A percentile compares a stretch with the other conserved stretches of the same genome.
Conservation (phyloP, 208 protist species). For the Trypanosoma congolense region DNA sequence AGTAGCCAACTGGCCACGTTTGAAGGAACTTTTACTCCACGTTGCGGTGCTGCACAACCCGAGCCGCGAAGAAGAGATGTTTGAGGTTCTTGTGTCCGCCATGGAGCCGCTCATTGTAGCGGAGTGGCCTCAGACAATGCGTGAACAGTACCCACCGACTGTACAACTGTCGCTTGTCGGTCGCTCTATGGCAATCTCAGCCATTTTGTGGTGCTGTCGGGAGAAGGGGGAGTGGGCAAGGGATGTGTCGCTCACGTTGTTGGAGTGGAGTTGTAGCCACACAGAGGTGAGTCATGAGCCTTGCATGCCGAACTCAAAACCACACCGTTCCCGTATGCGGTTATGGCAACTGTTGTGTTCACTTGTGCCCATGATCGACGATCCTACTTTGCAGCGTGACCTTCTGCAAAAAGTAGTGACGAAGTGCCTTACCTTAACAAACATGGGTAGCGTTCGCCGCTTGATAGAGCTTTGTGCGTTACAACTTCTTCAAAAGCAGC, state of each 20-base stretch:
- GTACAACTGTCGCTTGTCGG: conserved; percentile 66
- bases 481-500: conserved; percentile 45
- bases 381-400: conserved; percentile 15
- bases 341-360: conserved; percentile 85
- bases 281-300: conserved; percentile 59
- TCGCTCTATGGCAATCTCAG: conserved; percentile 58
- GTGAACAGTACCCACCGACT: conserved; percentile 62
- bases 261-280: conserved; percentile 62
- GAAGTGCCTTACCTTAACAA: conserved; percentile 66
- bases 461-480: conserved; percentile 87
- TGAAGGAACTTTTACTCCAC: conserved; percentile 57
- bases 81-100: conserved; percentile 63
- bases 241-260: conserved; percentile 45
- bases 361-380: conserved; percentile 50
- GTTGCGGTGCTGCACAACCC: conserved; percentile 66
- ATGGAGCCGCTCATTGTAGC: conserved; percentile 61
- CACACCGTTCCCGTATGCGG: conserved; percentile 80
- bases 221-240: conserved; percentile 23
- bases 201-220: conserved; percentile 61
- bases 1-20: conserved; percentile 27
- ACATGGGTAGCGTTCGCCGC: conserved; percentile 85
- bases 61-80: conserved; percentile 71
- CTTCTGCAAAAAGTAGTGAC: conserved; percentile 39
- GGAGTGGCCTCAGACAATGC: conserved; percentile 48
- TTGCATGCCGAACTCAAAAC: conserved; percentile 87